Percentiles rank a stretch among this genome's conserved stretches.
These are phyloP conservation scores for Quercus tomentella DNA, from an alignment of 331 rosid species.

Conservation along the genomic window DNA sequence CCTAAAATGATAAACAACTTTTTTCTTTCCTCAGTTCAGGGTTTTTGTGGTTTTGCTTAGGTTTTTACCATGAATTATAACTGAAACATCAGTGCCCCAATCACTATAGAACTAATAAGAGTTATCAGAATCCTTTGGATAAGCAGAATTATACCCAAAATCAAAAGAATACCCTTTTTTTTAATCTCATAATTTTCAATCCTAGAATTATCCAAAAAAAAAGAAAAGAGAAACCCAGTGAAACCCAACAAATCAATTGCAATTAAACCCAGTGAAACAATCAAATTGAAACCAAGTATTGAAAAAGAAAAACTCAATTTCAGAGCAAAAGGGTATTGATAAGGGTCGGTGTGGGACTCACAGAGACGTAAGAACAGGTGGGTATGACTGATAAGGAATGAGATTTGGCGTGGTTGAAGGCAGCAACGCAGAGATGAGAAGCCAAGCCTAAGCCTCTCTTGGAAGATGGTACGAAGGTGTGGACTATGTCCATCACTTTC, in stretches of 20 bases:
- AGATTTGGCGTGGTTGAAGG: constrained; percentile 71
- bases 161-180: too few relatives aligned
- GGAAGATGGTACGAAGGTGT: constrained; percentile 82
- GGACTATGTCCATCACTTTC: constrained; percentile 68
- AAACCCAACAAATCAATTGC: not conserved
- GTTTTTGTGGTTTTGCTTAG: too few relatives aligned
- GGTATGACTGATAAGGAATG: constrained; percentile 59
- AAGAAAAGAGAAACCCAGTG: too few relatives aligned
- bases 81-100: too few relatives aligned
- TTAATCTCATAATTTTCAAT: too few relatives aligned
- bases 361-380: constrained; percentile 84
- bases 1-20: too few relatives aligned
- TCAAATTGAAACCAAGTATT: not conserved
- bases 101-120: too few relatives aligned
- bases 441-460: constrained; percentile 89
- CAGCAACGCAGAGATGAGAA: constrained; percentile 69
- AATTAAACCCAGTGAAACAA: not conserved
- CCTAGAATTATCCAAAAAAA: too few relatives aligned
- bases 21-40: too few relatives aligned
- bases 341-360: constrained; percentile 20
- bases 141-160: too few relatives aligned
- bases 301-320: not conserved
- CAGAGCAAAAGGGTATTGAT: not conserved
- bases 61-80: too few relatives aligned
- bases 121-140: too few relatives aligned